Evolutionary conservation across 441 rosid genomes (phyloP).

Genomic region (Gossypium gossypioides): DNA sequence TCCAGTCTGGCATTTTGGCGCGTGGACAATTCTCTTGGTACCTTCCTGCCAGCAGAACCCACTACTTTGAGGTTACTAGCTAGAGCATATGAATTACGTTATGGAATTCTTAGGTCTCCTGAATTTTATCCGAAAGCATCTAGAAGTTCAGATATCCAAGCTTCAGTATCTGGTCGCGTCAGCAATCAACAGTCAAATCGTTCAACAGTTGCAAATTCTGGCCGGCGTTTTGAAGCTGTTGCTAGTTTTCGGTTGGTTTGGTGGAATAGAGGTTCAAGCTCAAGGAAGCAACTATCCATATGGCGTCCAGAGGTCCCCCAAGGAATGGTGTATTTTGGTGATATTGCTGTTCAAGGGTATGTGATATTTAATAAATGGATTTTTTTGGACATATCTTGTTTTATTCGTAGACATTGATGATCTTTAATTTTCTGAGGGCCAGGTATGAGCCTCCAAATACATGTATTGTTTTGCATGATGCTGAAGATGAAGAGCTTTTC

Average conservation of each 20-base stretch:
- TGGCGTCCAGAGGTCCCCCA: constrained; percentile 83
- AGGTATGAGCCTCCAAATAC: constrained; percentile 90
- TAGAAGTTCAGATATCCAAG: constrained; percentile 26
- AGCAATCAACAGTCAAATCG: constrained; percentile 26
- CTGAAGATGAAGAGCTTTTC: constrained; percentile 56
- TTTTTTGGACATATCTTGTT: constrained; percentile 7
- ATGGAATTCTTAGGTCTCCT: constrained; percentile 46
- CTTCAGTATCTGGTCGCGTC: constrained; percentile 27
- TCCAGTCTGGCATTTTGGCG: constrained; percentile 87
- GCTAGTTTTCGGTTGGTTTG: constrained; percentile 80
- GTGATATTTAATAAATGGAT: constrained; percentile 14
- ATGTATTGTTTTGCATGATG: constrained; percentile 68
- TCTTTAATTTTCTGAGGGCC: constrained; percentile 15
- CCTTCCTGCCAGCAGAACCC: constrained; percentile 79
- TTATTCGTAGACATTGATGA: neutral
- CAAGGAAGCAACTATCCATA: constrained; percentile 69
- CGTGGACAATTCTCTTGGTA: constrained; percentile 70
- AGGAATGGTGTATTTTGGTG: constrained; percentile 88
- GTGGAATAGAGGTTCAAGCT: constrained; percentile 71
- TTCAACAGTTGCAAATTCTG: constrained; percentile 38
- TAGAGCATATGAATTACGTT: constrained; percentile 71
- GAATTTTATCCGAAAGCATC: constrained; percentile 35
- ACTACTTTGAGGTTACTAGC: constrained; percentile 38
- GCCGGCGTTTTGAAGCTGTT: constrained; percentile 63
- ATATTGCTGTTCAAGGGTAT: constrained; percentile 89